Conservation (phyloP, 371 early-diverging fungal species). For the Capniomyces stellatus region DNA sequence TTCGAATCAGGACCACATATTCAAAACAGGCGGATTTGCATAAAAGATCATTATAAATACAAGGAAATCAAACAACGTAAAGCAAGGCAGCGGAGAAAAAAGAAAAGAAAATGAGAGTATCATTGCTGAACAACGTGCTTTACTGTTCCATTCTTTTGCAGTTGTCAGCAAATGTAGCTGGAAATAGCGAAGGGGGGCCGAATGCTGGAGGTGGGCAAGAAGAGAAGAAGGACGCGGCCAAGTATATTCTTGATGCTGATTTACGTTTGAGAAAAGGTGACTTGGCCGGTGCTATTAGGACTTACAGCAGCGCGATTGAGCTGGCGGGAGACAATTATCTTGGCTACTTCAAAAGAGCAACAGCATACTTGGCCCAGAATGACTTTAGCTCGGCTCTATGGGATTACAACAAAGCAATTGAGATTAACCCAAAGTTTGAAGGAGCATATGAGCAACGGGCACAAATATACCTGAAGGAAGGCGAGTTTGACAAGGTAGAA, state of each 20-base stretch:
- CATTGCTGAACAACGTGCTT: too few species aligned
- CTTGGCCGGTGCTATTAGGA: slow-evolving; percentile 13
- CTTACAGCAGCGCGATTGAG: slow-evolving; percentile 26
- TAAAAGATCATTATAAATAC: too few species aligned
- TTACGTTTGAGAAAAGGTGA: slow-evolving; percentile 12
- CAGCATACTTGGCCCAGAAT: slow-evolving; percentile 61
- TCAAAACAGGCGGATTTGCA: too few species aligned
- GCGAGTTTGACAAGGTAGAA: slow-evolving; percentile 31
- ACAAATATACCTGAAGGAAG: slow-evolving; percentile 46
- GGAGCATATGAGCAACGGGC: slow-evolving; percentile 68
- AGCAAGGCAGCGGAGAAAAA: too few species aligned
- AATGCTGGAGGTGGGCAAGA: too few species aligned
- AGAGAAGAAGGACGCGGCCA: slow-evolving; percentile 10
- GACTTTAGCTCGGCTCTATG: slow-evolving; percentile 45
- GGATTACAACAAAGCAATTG: slow-evolving; percentile 58
- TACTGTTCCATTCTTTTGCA: too few species aligned
- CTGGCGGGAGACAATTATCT: slow-evolving; percentile 60
- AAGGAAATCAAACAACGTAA: too few species aligned
- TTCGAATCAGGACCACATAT: too few species aligned
- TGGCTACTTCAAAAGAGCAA: slow-evolving; percentile 67
- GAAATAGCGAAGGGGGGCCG: too few species aligned
- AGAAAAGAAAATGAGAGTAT: too few species aligned
- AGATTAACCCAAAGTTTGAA: slow-evolving; percentile 61
- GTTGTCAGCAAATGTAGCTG: too few species aligned
- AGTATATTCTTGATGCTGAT: slow-evolving; percentile 14